phyloP scores from a whole-genome alignment of 2,329 filamentous ascomycete genomes.

The Cladophialophora carrionii region DNA sequence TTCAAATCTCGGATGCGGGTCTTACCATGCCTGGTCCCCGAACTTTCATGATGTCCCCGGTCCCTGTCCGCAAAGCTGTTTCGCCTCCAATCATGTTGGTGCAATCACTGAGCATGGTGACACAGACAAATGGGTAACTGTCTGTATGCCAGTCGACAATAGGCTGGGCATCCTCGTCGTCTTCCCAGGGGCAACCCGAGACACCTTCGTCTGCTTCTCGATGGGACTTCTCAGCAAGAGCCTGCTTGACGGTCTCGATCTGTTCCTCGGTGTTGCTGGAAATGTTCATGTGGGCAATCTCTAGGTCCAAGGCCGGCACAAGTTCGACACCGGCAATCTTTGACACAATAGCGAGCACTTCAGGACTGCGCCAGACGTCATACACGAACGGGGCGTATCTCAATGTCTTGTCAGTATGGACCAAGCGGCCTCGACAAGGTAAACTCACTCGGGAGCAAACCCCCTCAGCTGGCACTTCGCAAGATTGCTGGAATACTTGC shows the following conservation, averaged over 20 bases:
- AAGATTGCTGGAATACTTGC: conserved; percentile 60
- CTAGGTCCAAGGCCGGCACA: conserved; percentile 60
- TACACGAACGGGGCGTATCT: conserved; percentile 66
- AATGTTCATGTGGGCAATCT: conserved; percentile 63
- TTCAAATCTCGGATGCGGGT: conserved; percentile 1
- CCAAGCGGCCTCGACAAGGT: conserved; percentile 30
- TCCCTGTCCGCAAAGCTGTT: conserved; percentile 63
- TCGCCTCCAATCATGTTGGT: conserved; percentile 57
- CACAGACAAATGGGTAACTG: conserved; percentile 57
- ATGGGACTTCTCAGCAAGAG: conserved; percentile 32
- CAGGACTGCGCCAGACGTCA: conserved; percentile 60
- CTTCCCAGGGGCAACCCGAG: conserved; percentile 37
- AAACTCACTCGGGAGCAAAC: conserved; percentile 58
- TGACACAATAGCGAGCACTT: conserved; percentile 59
- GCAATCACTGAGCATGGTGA: conserved; percentile 56
- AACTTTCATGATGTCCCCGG: conserved; percentile 51
- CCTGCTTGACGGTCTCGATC: conserved; percentile 32
- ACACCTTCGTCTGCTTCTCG: conserved; percentile 37
- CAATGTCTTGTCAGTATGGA: conserved; percentile 22
- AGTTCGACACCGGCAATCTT: conserved; percentile 63
- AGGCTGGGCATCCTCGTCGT: conserved; percentile 39
- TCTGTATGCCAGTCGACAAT: conserved; percentile 57
- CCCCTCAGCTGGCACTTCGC: conserved; percentile 56
- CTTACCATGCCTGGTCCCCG: conserved; percentile 51
- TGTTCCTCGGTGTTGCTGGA: conserved; percentile 44